phyloP scores from a whole-genome alignment of 2,329 filamentous ascomycete species.

The Hymenoscyphus fraxineus region DNA sequence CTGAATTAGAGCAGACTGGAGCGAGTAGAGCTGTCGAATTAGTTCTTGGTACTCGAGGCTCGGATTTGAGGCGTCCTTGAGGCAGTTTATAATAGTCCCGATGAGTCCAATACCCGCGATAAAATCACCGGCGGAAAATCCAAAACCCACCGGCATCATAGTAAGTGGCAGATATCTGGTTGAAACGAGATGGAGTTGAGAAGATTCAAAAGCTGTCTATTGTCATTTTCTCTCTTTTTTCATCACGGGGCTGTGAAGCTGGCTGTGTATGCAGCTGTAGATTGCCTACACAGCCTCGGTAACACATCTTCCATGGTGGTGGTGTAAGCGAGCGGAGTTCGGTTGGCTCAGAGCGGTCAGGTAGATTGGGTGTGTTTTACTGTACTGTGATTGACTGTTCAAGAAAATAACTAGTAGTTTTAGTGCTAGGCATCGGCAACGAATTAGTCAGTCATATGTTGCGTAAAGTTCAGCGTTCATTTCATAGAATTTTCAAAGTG shows the following conservation, averaged over 20 bases:
- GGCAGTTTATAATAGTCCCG: constrained; percentile 20
- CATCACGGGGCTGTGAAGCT: neutral
- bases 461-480: no score
- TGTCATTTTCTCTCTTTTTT: neutral
- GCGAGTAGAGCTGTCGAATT: constrained; percentile 17
- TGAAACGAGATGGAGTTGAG: neutral
- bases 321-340: no score
- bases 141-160: neutral
- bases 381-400: no score
- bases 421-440: no score
- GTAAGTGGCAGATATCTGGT: neutral
- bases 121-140: constrained; percentile 21
- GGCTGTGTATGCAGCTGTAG: neutral
- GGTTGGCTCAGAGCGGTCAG: no score
- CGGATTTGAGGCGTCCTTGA: constrained; percentile 13
- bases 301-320: no score
- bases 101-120: constrained; percentile 27
- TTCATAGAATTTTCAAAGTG: no score
- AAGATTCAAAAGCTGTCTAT: neutral
- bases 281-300: neutral
- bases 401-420: no score
- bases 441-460: no score
- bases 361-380: no score
- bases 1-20: constrained; percentile 29
- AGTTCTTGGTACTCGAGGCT: constrained; percentile 26